Evolutionary conservation across 1,284 basidiomycete genomes (phyloP).

Genomic region (Rhodotorula sp.): DNA sequence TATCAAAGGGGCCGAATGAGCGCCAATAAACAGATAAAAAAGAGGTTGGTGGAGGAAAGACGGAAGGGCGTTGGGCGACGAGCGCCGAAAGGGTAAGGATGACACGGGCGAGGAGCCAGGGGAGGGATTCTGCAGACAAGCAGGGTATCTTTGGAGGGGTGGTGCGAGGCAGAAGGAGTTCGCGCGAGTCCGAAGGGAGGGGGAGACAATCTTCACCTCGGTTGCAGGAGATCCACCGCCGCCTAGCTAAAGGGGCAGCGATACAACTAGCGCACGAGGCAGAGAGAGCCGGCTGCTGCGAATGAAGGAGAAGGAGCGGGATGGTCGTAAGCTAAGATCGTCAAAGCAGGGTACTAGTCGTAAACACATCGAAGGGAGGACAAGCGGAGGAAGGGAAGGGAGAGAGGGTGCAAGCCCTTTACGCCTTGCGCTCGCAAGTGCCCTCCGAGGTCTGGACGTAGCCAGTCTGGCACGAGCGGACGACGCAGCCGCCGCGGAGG

Average conservation of each 20-base stretch:
- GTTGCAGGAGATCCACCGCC: background rate
- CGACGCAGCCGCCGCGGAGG: conserved; percentile 40
- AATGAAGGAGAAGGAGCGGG: background rate
- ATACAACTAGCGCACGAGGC: no score
- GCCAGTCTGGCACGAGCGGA: conserved; percentile 39
- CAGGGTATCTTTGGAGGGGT: background rate
- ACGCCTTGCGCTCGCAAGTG: conserved; percentile 28
- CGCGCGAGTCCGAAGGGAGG: background rate
- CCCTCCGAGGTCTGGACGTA: conserved; percentile 36
- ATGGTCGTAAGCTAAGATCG: background rate
- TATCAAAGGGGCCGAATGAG: no score
- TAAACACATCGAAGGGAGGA: background rate
- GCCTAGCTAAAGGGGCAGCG: background rate
- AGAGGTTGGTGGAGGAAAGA: background rate
- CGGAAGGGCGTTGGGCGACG: no score
- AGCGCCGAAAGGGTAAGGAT: background rate
- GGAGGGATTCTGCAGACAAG: background rate
- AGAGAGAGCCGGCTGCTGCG: background rate
- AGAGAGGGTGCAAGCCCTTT: background rate
- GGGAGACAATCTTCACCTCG: background rate
- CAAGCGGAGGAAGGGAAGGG: background rate
- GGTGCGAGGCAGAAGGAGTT: background rate
- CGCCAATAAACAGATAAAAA: background rate
- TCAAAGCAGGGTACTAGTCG: background rate
- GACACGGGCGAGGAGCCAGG: background rate